Conservation (phyloP, 352 stramenopile genomes). For the Phytophthora pini region DNA sequence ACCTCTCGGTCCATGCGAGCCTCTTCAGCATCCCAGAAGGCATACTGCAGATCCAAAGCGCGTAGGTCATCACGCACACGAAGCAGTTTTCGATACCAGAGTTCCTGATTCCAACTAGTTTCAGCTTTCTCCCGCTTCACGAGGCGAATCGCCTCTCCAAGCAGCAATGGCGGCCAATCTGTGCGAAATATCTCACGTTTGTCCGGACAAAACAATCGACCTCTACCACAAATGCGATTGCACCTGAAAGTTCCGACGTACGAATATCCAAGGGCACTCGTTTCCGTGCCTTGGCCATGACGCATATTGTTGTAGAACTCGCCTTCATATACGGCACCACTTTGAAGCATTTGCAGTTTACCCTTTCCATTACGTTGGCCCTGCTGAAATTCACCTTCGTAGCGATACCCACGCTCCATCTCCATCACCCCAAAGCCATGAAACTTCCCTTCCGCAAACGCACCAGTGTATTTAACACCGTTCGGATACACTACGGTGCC, state of each 20-base stretch:
- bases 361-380: conserved; percentile 55
- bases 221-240: conserved; percentile 69
- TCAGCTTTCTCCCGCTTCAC: conserved; percentile 49
- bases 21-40: conserved; percentile 67
- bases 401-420: conserved; percentile 51
- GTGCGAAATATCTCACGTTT: conserved; percentile 49
- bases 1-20: conserved; percentile 52
- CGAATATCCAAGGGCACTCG: conserved; percentile 59
- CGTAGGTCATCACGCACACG: conserved; percentile 75
- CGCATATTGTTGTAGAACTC: conserved; percentile 72
- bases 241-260: conserved; percentile 59
- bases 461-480: conserved; percentile 71
- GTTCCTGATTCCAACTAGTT: conserved; percentile 37
- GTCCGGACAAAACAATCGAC: conserved; percentile 51
- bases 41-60: conserved; percentile 65
- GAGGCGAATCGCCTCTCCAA: conserved; percentile 65
- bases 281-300: conserved; percentile 70
- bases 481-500: conserved; percentile 71
- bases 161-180: conserved; percentile 65
- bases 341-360: conserved; percentile 51
- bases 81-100: conserved; percentile 60
- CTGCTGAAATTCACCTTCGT: conserved; percentile 65
- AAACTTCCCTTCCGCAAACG: conserved; percentile 61
- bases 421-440: conserved; percentile 74
- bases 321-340: conserved; percentile 62